Evolutionary conservation across 495 filamentous ascomycete species (phyloP).

Genomic region (Aspergillus bertholletiae): DNA sequence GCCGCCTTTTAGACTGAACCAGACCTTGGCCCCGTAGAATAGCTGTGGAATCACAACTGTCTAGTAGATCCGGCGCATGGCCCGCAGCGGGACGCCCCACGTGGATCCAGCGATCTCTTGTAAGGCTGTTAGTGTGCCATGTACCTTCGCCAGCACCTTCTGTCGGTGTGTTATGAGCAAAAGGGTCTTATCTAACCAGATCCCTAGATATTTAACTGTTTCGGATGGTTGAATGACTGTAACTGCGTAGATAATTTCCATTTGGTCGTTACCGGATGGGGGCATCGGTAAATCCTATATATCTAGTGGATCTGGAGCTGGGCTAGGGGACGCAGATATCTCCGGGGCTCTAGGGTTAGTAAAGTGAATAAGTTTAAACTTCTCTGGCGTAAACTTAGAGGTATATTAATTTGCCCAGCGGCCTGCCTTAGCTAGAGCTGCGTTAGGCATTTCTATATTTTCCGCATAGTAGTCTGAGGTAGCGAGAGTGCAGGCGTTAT

Average conservation of each 20-base stretch:
- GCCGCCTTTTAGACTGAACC: too few relatives aligned
- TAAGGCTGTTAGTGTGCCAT: too few relatives aligned
- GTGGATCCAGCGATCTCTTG: too few relatives aligned
- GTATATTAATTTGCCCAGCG: conserved; percentile 13
- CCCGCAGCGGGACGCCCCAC: too few relatives aligned
- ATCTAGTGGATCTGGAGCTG: too few relatives aligned
- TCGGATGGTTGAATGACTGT: not conserved
- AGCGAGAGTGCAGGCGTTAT: conserved; percentile 12
- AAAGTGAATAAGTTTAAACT: conserved; percentile 16
- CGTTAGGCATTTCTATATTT: conserved; percentile 1
- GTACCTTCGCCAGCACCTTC: conserved; percentile 7
- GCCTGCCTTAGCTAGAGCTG: not conserved
- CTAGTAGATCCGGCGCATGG: too few relatives aligned
- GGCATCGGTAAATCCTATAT: not conserved
- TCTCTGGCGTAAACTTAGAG: conserved; percentile 14
- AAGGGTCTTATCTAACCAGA: conserved; percentile 17
- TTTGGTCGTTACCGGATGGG: not conserved
- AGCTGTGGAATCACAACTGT: too few relatives aligned
- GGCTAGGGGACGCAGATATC: not conserved
- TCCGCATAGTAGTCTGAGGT: not conserved
- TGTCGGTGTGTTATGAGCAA: conserved; percentile 6
- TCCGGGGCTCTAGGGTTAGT: conserved; percentile 4
- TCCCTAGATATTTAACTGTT: conserved; percentile 2
- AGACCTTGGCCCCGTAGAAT: too few relatives aligned
- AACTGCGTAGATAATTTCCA: not conserved